Conservation (phyloP, 345 rosid genomes). For the Brassica cretica region DNA sequence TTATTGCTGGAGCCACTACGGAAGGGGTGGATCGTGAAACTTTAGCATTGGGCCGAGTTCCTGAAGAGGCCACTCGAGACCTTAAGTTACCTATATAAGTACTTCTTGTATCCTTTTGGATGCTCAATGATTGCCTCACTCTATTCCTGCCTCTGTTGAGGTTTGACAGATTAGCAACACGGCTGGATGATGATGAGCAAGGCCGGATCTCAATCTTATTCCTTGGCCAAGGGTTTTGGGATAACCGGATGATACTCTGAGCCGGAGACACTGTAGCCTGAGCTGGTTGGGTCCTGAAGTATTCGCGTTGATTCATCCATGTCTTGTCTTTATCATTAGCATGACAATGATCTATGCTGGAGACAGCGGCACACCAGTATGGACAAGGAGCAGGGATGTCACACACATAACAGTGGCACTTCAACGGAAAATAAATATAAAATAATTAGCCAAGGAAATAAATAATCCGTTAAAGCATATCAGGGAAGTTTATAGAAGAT, state of each 20-base stretch:
- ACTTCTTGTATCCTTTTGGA: slow-evolving; percentile 42
- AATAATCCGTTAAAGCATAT: not conserved
- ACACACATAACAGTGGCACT: slow-evolving; percentile 94
- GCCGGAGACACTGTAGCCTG: slow-evolving; percentile 22
- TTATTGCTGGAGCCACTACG: slow-evolving; percentile 4
- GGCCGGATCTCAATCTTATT: slow-evolving; percentile 35
- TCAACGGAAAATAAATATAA: slow-evolving; percentile 13
- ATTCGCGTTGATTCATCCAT: slow-evolving; percentile 68
- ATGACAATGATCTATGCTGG: slow-evolving; percentile 65
- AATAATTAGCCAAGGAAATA: not conserved
- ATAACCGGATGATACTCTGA: slow-evolving; percentile 7
- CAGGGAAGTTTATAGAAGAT: not conserved
- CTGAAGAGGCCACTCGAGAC: slow-evolving; percentile 34
- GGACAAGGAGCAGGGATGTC: slow-evolving; percentile 80
- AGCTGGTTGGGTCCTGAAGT: slow-evolving; percentile 36
- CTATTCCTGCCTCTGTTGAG: slow-evolving; percentile 32
- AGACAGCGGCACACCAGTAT: slow-evolving; percentile 56
- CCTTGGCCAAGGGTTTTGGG: slow-evolving; percentile 31
- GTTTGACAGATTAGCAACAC: slow-evolving; percentile 33
- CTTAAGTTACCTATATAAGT: slow-evolving; percentile 25
- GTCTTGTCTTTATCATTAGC: slow-evolving; percentile 66
- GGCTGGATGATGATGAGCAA: slow-evolving; percentile 44
- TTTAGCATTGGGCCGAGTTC: slow-evolving; percentile 9
- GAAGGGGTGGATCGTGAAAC: slow-evolving; percentile 26
- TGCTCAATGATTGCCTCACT: slow-evolving; percentile 27